Conservation (phyloP, 257 asterid genomes). For the Solanum lignicaule region DNA sequence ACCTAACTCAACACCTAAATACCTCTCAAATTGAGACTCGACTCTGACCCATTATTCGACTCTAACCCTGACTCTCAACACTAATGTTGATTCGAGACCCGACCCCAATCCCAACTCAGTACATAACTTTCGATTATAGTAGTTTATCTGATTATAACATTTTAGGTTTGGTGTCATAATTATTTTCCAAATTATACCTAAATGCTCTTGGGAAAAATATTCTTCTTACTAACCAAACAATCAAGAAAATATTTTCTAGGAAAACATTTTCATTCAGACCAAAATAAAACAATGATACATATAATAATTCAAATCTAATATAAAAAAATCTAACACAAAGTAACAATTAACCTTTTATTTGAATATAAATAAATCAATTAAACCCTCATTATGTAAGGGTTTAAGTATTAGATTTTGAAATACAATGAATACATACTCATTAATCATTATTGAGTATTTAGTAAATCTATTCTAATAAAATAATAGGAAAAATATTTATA, state of each 20-base stretch:
- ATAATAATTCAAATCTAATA: too few relatives aligned
- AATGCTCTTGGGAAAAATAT: not conserved
- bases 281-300: too few relatives aligned
- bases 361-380: too few relatives aligned
- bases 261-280: too few relatives aligned
- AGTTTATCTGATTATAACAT: too few relatives aligned
- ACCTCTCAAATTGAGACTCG: not conserved
- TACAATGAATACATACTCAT: not conserved
- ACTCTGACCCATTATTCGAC: too few relatives aligned
- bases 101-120: too few relatives aligned
- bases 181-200: too few relatives aligned
- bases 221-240: not conserved
- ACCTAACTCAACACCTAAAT: not conserved
- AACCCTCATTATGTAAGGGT: not conserved
- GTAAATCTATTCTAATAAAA: not conserved
- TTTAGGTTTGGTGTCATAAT: too few relatives aligned
- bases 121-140: not conserved
- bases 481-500: not conserved
- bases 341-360: too few relatives aligned
- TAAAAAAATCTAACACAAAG: not conserved
- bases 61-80: not conserved
- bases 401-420: too few relatives aligned
- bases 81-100: fast-evolving
- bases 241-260: too few relatives aligned
- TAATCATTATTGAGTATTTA: not conserved